These are phyloP conservation scores for Pezicula rhizophila DNA, from an alignment of 2,329 filamentous ascomycete species.

Conservation along the genomic window DNA sequence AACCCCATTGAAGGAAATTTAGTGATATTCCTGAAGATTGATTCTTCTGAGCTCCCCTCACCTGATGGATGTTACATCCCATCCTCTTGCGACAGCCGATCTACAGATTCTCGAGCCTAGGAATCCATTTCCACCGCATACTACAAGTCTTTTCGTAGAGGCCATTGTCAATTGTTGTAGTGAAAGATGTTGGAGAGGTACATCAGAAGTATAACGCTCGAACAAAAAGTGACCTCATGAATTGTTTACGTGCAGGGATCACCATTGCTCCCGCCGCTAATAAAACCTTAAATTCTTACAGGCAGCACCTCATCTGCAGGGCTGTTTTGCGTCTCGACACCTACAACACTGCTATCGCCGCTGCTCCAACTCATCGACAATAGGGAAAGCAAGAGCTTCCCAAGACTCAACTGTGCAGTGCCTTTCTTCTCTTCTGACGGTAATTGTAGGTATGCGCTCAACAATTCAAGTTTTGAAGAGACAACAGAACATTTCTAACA, in stretches of 20 bases:
- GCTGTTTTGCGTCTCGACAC: too few species aligned
- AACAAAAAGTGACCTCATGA: not conserved
- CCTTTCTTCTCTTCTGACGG: too few species aligned
- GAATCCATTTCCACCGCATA: slow-evolving; percentile 92
- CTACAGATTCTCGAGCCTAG: slow-evolving; percentile 86
- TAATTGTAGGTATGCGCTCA: too few species aligned
- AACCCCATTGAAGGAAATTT: not conserved
- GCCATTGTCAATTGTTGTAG: slow-evolving; percentile 12
- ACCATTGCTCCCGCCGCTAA: slow-evolving; percentile 5
- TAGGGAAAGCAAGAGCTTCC: too few species aligned
- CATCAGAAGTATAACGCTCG: not conserved
- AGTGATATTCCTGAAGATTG: not conserved
- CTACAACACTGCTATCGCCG: not conserved
- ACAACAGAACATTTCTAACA: not conserved
- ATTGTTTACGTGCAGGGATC: not conserved
- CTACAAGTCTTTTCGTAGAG: slow-evolving; percentile 68
- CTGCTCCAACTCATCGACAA: too few species aligned
- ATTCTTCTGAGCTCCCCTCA: slow-evolving; percentile 34
- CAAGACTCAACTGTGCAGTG: too few species aligned
- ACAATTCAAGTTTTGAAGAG: too few species aligned
- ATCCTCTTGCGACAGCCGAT: slow-evolving; percentile 76
- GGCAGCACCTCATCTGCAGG: not conserved
- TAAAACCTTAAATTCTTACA: slow-evolving; percentile 6
- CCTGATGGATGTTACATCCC: slow-evolving; percentile 92
- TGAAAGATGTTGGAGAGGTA: slow-evolving; percentile 1